phyloP scores from a whole-genome alignment of 805 yeast genomes.

The Millerago galiae region DNA sequence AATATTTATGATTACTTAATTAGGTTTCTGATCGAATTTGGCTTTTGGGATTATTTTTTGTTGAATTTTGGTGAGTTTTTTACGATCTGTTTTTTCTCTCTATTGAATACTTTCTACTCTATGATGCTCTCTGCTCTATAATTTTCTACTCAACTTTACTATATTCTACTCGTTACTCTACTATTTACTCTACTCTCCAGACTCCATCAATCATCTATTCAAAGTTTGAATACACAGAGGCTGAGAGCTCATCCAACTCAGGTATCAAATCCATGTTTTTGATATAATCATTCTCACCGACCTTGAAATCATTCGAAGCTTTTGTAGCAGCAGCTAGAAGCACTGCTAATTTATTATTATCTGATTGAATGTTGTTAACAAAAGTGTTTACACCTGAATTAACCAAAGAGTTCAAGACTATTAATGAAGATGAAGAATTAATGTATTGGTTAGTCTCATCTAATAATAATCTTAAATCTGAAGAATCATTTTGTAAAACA shows the following conservation, averaged over 20 bases:
- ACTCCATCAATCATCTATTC: constrained; percentile 14
- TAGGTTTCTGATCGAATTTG: too few relatives aligned
- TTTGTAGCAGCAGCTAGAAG: constrained; percentile 62
- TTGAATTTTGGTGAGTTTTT: too few relatives aligned
- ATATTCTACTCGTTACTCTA: too few relatives aligned
- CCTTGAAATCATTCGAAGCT: constrained; percentile 51
- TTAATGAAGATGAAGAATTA: constrained; percentile 29
- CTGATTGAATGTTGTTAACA: constrained; percentile 21
- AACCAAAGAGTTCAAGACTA: constrained; percentile 31
- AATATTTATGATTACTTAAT: too few relatives aligned
- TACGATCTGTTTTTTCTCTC: too few relatives aligned
- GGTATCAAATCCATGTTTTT: constrained; percentile 42
- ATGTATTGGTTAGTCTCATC: constrained; percentile 39
- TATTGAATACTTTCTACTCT: too few relatives aligned
- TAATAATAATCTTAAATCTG: constrained; percentile 28
- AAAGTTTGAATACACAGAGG: constrained; percentile 83
- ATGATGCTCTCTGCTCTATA: too few relatives aligned
- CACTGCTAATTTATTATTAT: constrained; percentile 47
- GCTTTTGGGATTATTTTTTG: too few relatives aligned
- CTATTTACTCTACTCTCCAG: too few relatives aligned
- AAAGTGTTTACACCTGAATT: constrained; percentile 31
- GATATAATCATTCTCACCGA: constrained; percentile 34
- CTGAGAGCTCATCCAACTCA: constrained; percentile 81
- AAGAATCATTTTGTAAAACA: constrained; percentile 22
- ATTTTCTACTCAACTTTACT: too few relatives aligned